Evolutionary conservation across 176 grass and related monocot species (phyloP).

Genomic region (Phoenix roebelenii): DNA sequence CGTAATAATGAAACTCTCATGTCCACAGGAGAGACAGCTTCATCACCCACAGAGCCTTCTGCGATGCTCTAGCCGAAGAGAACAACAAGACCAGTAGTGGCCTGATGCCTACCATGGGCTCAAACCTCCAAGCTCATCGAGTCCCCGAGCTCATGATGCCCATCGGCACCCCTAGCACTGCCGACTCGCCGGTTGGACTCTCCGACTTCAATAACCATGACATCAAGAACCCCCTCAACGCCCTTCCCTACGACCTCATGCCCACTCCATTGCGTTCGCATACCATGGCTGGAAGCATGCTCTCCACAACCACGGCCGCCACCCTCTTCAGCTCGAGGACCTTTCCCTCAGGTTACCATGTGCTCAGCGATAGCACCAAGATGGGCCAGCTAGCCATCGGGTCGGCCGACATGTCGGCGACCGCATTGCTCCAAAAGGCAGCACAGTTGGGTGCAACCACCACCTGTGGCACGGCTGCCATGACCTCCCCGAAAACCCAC

Average conservation of each 20-base stretch:
- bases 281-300: slow-evolving; percentile 11
- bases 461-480: neutral
- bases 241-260: slow-evolving; percentile 14
- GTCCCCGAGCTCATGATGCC: slow-evolving; percentile 9
- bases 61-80: slow-evolving; percentile 51
- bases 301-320: too few species aligned
- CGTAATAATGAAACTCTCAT: too few species aligned
- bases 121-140: slow-evolving; percentile 39
- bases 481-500: neutral
- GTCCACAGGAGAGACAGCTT: slow-evolving; percentile 52
- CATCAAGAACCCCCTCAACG: slow-evolving; percentile 22
- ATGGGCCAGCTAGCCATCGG: neutral
- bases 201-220: slow-evolving; percentile 13
- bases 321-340: too few species aligned
- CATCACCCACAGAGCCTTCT: slow-evolving; percentile 66
- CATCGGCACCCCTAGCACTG: neutral
- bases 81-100: slow-evolving; percentile 44
- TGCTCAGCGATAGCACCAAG: neutral
- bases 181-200: neutral
- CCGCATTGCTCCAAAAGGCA: slow-evolving; percentile 60
- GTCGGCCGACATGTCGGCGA: slow-evolving; percentile 46
- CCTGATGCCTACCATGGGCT: slow-evolving; percentile 49
- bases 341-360: neutral
- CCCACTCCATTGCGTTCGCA: slow-evolving; percentile 3
- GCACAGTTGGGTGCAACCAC: slow-evolving; percentile 36